A percentile compares a stretch with the other conserved stretches of the same genome.
Evolutionary conservation across 2,329 filamentous ascomycete species (phyloP).

Genomic region (Ciborinia camelliae): DNA sequence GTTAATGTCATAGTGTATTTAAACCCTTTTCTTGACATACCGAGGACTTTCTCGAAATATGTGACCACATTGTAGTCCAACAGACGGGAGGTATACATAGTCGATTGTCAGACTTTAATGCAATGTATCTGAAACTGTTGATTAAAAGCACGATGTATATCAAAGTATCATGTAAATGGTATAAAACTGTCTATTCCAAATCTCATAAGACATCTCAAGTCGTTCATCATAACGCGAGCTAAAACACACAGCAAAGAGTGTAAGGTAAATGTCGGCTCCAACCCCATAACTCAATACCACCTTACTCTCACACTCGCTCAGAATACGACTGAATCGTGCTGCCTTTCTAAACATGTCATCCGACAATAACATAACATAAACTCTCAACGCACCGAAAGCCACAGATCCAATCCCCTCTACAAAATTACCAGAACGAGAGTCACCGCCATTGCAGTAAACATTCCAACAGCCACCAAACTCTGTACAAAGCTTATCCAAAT

Average conservation of each 20-base stretch:
- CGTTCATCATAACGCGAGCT: not conserved
- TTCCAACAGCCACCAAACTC: constrained; percentile 14
- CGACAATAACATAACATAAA: not conserved
- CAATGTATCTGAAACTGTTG: not conserved
- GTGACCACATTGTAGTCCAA: too few relatives aligned
- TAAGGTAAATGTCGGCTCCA: not conserved
- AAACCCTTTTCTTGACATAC: too few relatives aligned
- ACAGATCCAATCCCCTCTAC: not conserved
- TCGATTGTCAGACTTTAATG: not conserved
- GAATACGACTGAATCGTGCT: not conserved
- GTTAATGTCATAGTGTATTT: too few relatives aligned
- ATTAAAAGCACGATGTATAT: not conserved
- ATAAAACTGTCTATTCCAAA: constrained; percentile 4
- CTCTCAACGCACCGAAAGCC: not conserved
- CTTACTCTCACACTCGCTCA: not conserved
- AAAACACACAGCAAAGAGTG: not conserved
- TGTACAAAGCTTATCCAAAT: constrained; percentile 16
- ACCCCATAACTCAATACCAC: not conserved
- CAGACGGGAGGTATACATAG: not conserved
- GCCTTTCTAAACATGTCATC: not conserved
- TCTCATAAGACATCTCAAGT: not conserved
- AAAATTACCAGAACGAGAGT: constrained; percentile 7
- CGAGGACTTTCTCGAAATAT: too few relatives aligned
- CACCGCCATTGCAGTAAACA: constrained; percentile 14
- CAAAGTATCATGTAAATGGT: not conserved